phyloP scores from a whole-genome alignment of 345 rosid species.

The Rhodamnia argentea region DNA sequence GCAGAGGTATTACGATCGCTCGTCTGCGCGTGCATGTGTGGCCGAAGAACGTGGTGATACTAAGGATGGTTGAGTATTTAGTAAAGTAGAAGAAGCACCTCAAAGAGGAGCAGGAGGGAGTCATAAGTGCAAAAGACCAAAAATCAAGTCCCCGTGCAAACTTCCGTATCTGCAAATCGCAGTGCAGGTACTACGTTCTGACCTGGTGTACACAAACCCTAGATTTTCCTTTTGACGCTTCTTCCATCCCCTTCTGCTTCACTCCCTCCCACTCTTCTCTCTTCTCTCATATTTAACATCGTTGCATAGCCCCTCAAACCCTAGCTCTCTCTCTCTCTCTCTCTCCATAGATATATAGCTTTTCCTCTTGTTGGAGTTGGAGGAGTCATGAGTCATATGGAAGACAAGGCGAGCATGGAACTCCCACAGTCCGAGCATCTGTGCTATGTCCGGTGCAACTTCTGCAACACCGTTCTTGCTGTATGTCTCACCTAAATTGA shows the following conservation, averaged over 20 bases:
- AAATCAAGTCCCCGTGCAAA: slow-evolving; percentile 18
- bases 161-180: slow-evolving; percentile 1
- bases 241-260: not conserved
- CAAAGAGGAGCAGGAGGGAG: not conserved
- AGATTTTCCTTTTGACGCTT: slow-evolving; percentile 15
- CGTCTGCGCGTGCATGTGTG: not conserved
- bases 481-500: slow-evolving; percentile 20
- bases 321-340: not conserved
- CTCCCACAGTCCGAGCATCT: slow-evolving; percentile 68
- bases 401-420: slow-evolving; percentile 60
- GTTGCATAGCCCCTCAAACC: not conserved
- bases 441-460: slow-evolving; percentile 95
- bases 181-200: slow-evolving; percentile 5
- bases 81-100: not conserved
- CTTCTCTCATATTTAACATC: not conserved
- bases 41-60: not conserved
- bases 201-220: slow-evolving; percentile 9
- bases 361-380: slow-evolving; percentile 1
- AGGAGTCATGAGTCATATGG: slow-evolving; percentile 37
- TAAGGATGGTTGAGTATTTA: not conserved
- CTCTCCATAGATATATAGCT: not conserved
- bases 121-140: not conserved
- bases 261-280: not conserved
- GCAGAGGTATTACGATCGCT: not conserved
- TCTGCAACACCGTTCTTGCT: slow-evolving; percentile 98